Conservation (phyloP, 805 yeast genomes). For the Candida koratica region DNA sequence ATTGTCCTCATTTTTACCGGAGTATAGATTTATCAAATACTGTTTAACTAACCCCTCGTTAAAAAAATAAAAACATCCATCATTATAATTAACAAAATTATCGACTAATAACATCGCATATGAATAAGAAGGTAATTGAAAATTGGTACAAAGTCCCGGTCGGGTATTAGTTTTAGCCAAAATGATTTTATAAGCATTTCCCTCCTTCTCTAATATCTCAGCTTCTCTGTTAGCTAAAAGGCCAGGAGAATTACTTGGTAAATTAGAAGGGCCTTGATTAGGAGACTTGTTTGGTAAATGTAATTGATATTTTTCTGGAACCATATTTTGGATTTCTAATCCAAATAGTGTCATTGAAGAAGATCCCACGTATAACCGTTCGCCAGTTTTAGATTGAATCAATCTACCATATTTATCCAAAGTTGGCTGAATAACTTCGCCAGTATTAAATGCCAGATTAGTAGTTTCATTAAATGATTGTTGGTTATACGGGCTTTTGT, state of each 20-base stretch:
- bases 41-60: slow-evolving; percentile 76
- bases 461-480: slow-evolving; percentile 12
- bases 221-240: slow-evolving; percentile 41
- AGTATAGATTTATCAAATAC: slow-evolving; percentile 59
- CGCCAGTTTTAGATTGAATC: slow-evolving; percentile 72
- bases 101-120: slow-evolving; percentile 73
- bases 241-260: slow-evolving; percentile 3
- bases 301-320: slow-evolving; percentile 27
- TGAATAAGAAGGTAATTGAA: slow-evolving; percentile 70
- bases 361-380: slow-evolving; percentile 71
- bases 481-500: slow-evolving; percentile 16
- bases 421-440: slow-evolving; percentile 67
- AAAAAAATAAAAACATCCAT: slow-evolving; percentile 80
- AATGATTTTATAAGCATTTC: slow-evolving; percentile 70
- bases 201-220: slow-evolving; percentile 63
- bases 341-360: slow-evolving; percentile 82
- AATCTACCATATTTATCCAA: slow-evolving; percentile 68
- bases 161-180: slow-evolving; percentile 64
- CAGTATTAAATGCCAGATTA: slow-evolving; percentile 12
- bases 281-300: slow-evolving; percentile 10
- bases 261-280: slow-evolving; percentile 8
- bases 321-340: slow-evolving; percentile 66
- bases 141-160: slow-evolving; percentile 65
- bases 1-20: slow-evolving; percentile 42
- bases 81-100: slow-evolving; percentile 73